Base-by-base conservation (phyloP, 495 filamentous ascomycete genomes). In the Haplographium delicatum region DNA sequence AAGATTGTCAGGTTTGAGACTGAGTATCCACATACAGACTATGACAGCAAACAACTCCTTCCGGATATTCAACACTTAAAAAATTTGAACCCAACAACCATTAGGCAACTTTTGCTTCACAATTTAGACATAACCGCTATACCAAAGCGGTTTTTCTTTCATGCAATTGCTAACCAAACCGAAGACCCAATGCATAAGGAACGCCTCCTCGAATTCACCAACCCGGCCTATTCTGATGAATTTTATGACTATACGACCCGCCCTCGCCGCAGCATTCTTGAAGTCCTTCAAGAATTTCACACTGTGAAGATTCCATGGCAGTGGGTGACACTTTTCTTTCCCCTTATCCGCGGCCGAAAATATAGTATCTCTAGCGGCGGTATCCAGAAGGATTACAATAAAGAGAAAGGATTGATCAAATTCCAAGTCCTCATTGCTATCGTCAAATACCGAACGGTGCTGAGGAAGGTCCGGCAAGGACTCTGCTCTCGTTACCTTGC, bases 201-300 rank as follows among this genome's bases (percentile, higher is more conserved):
- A 43, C 82, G 91, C 8, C 77, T 99, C 0, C 57, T 78, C 2
- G 91, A 97, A 55, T 94, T 99, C 54, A 81, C 82, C 0, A 75
- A 83, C 46, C 79, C 86, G 0, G 74, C 83, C 15, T 86, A 83
- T 62, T 75, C 88, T 8, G 89, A 97, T 57, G 94, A 99, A 53
- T 80, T 94, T 15, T 96, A 85, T 70, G 94, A 99, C 63, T 99
- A 97, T 64, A 91, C 91, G 1, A 89, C 89, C 4, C 85, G 94
- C 5, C 91, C 93, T 5, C 83, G 93, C 39, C 83, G 93, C 34
- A 91, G 84, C 53, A 94, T 96, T 56, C 65, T 99, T 6, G 93
- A 99, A 63, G 82, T 95, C 1, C 72, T 99, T 20, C 80, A 89
- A 37, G 93, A 99, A 53, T 97, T 99, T 62, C 75, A 86, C 41